Percentiles rank a stretch among this genome's conserved stretches.
Conservation (phyloP, 1,139 yeast species). For the Protomyces lactucae-debilis region DNA sequence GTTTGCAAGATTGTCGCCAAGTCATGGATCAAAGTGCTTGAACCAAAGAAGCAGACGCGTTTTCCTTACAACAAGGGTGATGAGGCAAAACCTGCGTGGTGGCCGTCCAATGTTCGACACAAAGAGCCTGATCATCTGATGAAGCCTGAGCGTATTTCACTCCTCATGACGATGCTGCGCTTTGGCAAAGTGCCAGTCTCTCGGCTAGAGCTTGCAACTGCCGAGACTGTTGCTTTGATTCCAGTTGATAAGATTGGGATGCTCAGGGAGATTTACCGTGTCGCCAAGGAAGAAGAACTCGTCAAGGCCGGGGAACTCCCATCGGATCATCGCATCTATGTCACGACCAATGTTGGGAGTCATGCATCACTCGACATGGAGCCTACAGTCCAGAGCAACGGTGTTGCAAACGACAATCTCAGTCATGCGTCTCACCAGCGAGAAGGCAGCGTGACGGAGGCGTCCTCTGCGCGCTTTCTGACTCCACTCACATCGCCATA, state of each 20-base stretch:
- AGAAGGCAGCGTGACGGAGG: neutral
- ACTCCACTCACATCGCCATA: neutral
- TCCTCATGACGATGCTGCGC: conserved; percentile 48
- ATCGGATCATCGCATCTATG: conserved; percentile 14
- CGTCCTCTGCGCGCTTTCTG: neutral
- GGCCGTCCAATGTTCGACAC: conserved; percentile 61
- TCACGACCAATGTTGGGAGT: conserved; percentile 7
- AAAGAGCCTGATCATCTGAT: conserved; percentile 65
- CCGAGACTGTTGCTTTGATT: conserved; percentile 30
- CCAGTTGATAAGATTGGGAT: conserved; percentile 32
- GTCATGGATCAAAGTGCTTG: conserved; percentile 60
- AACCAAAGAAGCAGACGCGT: conserved; percentile 62
- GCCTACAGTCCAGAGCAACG: neutral
- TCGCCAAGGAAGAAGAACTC: conserved; percentile 34
- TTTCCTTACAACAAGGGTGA: conserved; percentile 58
- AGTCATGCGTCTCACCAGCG: neutral
- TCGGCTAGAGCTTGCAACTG: conserved; percentile 36
- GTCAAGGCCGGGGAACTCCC: conserved; percentile 15
- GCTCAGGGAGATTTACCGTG: conserved; percentile 38
- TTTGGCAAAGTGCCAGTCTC: conserved; percentile 37
- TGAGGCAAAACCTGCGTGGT: conserved; percentile 57
- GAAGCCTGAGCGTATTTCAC: conserved; percentile 51
- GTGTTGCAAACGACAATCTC: too few relatives aligned
- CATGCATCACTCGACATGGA: neutral
- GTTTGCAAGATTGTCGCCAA: conserved; percentile 62